Evolutionary conservation across 1,139 yeast genomes (phyloP).

Genomic region (Geotrichum reessii): DNA sequence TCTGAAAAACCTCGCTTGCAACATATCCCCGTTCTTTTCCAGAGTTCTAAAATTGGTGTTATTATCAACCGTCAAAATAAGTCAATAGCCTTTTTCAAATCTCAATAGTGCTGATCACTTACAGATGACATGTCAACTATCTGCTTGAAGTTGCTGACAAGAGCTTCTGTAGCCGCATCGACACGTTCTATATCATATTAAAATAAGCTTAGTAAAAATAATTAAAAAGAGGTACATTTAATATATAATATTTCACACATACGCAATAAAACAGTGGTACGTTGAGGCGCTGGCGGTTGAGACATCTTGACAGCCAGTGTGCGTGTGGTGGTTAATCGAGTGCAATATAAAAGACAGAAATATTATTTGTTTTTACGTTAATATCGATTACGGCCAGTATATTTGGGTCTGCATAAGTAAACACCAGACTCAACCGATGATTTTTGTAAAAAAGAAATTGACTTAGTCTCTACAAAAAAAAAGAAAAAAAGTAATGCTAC

Average conservation of each 20-base stretch:
- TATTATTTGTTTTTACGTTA: not conserved
- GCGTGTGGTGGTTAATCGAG: not conserved
- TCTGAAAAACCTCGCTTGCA: constrained; percentile 34
- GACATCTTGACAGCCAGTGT: constrained; percentile 10
- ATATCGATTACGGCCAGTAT: not conserved
- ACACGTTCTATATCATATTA: constrained; percentile 27
- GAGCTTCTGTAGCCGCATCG: constrained; percentile 33
- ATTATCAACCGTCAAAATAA: not conserved
- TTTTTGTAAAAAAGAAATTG: not conserved
- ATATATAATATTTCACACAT: constrained; percentile 9
- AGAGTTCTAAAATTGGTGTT: constrained; percentile 26
- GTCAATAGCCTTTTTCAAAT: not conserved
- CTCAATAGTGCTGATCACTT: constrained; percentile 14
- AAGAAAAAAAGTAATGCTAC: not conserved
- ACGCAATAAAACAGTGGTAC: constrained; percentile 28
- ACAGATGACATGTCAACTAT: constrained; percentile 29
- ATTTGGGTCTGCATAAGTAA: not conserved
- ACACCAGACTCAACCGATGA: not conserved
- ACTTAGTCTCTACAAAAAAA: not conserved
- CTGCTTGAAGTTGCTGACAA: constrained; percentile 29
- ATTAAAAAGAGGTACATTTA: not conserved
- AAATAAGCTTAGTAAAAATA: not conserved
- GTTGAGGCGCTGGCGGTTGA: constrained; percentile 23
- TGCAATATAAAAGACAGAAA: not conserved
- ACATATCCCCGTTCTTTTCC: constrained; percentile 32